A percentile compares a stretch with the other conserved stretches of the same genome.
Conservation (phyloP, 2,329 filamentous ascomycete genomes). For the Penicillium brevicompactum region DNA sequence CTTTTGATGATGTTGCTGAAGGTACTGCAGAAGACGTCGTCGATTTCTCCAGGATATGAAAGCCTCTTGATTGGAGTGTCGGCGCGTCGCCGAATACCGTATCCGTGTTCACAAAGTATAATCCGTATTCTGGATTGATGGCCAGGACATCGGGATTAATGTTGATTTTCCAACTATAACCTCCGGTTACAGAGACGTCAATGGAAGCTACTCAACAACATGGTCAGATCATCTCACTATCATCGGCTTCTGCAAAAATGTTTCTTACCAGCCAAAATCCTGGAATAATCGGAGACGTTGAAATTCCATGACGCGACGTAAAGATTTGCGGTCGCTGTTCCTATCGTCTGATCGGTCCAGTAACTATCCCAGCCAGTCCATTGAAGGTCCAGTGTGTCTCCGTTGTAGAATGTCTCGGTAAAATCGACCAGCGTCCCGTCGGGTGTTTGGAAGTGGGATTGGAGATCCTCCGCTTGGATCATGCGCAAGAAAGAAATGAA, state of each 20-base stretch:
- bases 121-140: neutral
- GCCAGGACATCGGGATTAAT: neutral
- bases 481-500: neutral
- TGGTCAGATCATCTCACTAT: neutral
- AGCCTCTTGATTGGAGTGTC: neutral
- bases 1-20: neutral
- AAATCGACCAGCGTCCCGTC: neutral
- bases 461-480: neutral
- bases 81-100: neutral
- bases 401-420: neutral
- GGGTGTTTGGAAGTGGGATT: neutral
- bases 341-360: neutral
- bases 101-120: neutral
- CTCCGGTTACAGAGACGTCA: neutral
- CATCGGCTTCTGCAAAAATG: neutral
- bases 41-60: neutral
- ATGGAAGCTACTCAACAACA: neutral
- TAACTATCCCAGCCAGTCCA: neutral
- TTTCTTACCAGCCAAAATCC: neutral
- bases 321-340: neutral
- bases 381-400: neutral
- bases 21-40: neutral
- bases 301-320: neutral
- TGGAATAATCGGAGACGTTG: neutral
- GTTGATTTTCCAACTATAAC: neutral